Evolutionary conservation across 805 yeast species (phyloP), one percentile per base, ranked within the genome.

Genomic region (Metschnikowia gelsemii): DNA sequence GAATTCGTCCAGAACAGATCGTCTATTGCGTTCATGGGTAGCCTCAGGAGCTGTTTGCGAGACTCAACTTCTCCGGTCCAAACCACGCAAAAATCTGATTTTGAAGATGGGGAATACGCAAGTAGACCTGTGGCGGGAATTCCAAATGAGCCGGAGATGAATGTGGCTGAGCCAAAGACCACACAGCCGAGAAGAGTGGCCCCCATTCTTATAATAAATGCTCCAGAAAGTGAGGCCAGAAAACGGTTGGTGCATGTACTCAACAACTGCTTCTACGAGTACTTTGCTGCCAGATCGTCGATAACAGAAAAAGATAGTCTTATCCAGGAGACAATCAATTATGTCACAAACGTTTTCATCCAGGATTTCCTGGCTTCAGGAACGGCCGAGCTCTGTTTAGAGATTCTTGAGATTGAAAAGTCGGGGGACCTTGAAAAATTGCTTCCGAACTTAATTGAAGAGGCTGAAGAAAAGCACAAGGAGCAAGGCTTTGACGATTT

Each of bases 341-440:
- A 34, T 17, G 43, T 42, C n/a, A 47, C 47, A 4, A 51, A 51
- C 28, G 9, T 51, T 14, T 49, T 47, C 24, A 17, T 51, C 3
- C 53, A 47, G 17, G 45, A 35, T 14, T 51, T 51, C 29, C 36
- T 41, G 32, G 48, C 51, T 2, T 23, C 51, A 2, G 30, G 44
- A 21, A 45, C 51, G 4, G 13, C n/a, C 6, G 47, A 32, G 7
- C 32, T 51, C 17, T 49, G 52, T 30, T 28, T 17, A 8, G 45
- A 49, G 26, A 29, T 49, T 20, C 24, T 37, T 17, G 29, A 37
- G 13, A 35, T 32, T 24, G 34, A 18, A 14, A 31, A 32, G 14
- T 27, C 37, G 16, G 50, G 50, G 4, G 33, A 39, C 35, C 43
- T 49, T 17, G 28, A 22, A 4, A 36, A 32, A 4, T 19, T 28